These are phyloP conservation scores for Botrytis fabae DNA, from an alignment of 2,329 filamentous ascomycete genomes.

Conservation along the genomic window DNA sequence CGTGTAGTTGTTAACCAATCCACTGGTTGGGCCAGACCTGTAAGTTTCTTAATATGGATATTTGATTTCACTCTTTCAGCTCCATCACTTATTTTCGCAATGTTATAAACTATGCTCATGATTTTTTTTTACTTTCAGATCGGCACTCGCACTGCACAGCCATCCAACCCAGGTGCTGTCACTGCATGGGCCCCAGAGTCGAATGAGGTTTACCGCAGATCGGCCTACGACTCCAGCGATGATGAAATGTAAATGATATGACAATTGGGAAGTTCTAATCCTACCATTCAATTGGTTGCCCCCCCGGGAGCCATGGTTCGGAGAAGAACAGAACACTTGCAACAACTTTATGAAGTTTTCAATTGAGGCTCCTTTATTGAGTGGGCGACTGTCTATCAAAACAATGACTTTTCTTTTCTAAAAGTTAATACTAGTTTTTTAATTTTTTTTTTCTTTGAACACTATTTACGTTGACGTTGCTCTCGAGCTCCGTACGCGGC, in stretches of 20 bases:
- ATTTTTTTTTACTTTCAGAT: background rate
- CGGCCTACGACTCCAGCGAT: conserved; percentile 16
- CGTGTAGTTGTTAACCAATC: background rate
- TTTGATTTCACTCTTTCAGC: background rate
- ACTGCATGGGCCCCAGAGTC: conserved; percentile 13
- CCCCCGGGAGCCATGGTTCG: background rate
- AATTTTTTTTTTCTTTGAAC: background rate
- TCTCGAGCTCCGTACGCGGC: background rate
- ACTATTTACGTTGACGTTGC: background rate
- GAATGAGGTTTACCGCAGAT: background rate
- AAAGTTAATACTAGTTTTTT: no score
- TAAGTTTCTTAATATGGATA: background rate
- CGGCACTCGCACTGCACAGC: background rate
- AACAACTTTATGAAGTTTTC: background rate
- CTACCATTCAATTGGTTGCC: background rate
- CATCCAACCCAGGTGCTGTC: background rate
- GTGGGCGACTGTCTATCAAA: background rate
- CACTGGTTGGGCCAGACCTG: conserved; percentile 19
- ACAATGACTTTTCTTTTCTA: background rate
- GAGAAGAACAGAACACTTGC: no score
- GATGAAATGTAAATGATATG: conserved; percentile 10
- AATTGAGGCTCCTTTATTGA: background rate
- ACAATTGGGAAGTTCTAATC: background rate
- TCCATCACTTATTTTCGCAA: background rate
- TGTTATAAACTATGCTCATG: background rate